Evolutionary conservation across 768 basidiomycete species (phyloP).

Genomic region (Russula sp.): DNA sequence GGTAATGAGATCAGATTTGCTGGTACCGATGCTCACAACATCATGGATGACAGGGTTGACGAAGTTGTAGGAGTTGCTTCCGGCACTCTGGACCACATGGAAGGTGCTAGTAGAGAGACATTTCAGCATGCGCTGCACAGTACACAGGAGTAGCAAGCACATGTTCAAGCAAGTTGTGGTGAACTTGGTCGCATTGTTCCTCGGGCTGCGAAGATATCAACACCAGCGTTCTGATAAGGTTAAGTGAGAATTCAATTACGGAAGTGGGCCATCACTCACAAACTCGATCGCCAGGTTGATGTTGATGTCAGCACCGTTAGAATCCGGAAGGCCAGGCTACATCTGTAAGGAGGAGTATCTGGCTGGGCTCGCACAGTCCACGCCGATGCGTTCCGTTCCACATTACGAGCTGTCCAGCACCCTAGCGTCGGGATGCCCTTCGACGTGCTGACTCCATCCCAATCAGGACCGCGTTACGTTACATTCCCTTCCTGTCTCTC

Average conservation of each 20-base stretch:
- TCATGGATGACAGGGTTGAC: conserved; percentile 48
- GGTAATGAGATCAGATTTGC: conserved; percentile 19
- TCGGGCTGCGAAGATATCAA: too few relatives aligned
- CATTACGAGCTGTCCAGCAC: too few relatives aligned
- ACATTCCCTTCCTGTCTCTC: too few relatives aligned
- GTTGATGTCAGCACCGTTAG: conserved; percentile 30
- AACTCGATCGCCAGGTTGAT: conserved; percentile 29
- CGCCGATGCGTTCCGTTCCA: too few relatives aligned
- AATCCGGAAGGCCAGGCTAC: conserved; percentile 22
- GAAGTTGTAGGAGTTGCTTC: conserved; percentile 27
- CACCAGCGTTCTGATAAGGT: neutral
- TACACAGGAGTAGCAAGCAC: too few relatives aligned
- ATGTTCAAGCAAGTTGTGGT: too few relatives aligned
- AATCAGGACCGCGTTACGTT: too few relatives aligned
- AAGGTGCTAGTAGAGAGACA: conserved; percentile 27
- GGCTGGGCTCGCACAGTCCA: too few relatives aligned
- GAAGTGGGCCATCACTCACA: conserved; percentile 25
- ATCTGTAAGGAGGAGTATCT: too few relatives aligned
- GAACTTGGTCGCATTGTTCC: too few relatives aligned
- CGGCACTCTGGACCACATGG: conserved; percentile 30
- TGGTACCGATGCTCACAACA: conserved; percentile 37
- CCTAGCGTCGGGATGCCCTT: too few relatives aligned
- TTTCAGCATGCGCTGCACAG: neutral
- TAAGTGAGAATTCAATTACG: neutral
- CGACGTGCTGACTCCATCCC: too few relatives aligned